phyloP scores from a whole-genome alignment of 2,329 filamentous ascomycete genomes.

The Exophiala lecanii-corni region DNA sequence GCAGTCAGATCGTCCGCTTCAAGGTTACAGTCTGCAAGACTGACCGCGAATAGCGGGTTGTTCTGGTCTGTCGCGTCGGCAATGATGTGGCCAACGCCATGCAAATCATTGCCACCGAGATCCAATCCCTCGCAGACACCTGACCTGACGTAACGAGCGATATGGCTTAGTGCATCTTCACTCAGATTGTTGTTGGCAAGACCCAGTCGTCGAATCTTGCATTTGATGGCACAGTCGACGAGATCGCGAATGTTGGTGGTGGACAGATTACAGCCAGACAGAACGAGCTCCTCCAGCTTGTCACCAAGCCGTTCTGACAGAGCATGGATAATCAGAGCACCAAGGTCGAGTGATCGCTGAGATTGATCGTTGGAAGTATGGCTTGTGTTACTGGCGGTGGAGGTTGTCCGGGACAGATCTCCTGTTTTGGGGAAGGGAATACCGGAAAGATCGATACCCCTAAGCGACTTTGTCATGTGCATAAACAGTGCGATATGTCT shows the following conservation, averaged over 20 bases:
- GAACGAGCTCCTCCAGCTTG: constrained; percentile 73
- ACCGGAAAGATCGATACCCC: constrained; percentile 79
- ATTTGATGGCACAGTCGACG: constrained; percentile 75
- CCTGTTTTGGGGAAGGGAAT: constrained; percentile 62
- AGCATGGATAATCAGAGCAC: constrained; percentile 66
- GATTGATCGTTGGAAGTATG: constrained; percentile 9
- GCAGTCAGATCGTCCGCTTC: constrained; percentile 66
- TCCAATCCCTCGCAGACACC: constrained; percentile 84
- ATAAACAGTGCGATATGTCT: constrained; percentile 84
- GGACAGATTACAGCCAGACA: constrained; percentile 72
- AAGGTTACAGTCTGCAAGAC: constrained; percentile 80
- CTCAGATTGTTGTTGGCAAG: constrained; percentile 78
- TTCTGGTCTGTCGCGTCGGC: constrained; percentile 49
- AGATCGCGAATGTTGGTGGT: constrained; percentile 68
- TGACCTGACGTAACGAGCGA: constrained; percentile 69
- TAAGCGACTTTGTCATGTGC: constrained; percentile 82
- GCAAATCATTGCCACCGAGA: constrained; percentile 74
- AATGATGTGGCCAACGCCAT: constrained; percentile 42
- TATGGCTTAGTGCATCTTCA: constrained; percentile 66
- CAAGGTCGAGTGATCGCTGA: constrained; percentile 46
- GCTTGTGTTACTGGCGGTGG: constrained; percentile 19
- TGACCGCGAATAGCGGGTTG: constrained; percentile 69
- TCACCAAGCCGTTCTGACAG: constrained; percentile 72
- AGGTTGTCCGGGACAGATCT: constrained; percentile 13
- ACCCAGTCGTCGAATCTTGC: constrained; percentile 72